Conservation (phyloP, 176 grass and related monocot species). For the Luzula sylvatica region DNA sequence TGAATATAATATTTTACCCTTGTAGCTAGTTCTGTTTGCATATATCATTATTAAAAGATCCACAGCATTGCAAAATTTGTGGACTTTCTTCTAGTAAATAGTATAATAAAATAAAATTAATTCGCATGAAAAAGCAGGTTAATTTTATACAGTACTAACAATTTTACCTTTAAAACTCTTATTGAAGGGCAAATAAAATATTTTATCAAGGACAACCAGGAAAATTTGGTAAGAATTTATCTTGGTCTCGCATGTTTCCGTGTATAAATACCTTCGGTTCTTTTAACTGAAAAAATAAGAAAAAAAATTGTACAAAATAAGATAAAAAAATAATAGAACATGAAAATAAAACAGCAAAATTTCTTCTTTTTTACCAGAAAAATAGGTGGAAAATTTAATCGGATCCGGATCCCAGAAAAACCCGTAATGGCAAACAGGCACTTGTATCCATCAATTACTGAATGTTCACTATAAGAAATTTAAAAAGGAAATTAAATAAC, state of each 20-base stretch:
- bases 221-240: slow-evolving; percentile 45
- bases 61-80: too few relatives aligned
- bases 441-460: slow-evolving; percentile 45
- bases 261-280: slow-evolving; percentile 84
- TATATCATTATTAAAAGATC: too few relatives aligned
- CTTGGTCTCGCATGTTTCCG: slow-evolving; percentile 40
- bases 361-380: slow-evolving; percentile 38
- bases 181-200: too few relatives aligned
- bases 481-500: slow-evolving; percentile 12
- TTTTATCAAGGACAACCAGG: slow-evolving; percentile 44
- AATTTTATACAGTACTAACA: too few relatives aligned
- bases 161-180: too few relatives aligned
- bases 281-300: slow-evolving; percentile 37
- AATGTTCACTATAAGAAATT: slow-evolving; percentile 46
- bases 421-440: slow-evolving; percentile 71
- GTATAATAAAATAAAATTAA: too few relatives aligned
- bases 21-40: too few relatives aligned
- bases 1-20: too few relatives aligned
- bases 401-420: slow-evolving; percentile 48
- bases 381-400: slow-evolving; percentile 32
- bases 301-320: not conserved
- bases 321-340: not conserved
- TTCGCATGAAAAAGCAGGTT: too few relatives aligned
- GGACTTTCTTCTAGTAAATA: too few relatives aligned
- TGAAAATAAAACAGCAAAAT: not conserved